Conservation (phyloP, 2,329 filamentous ascomycete genomes). For the Leptodontidium sp. region DNA sequence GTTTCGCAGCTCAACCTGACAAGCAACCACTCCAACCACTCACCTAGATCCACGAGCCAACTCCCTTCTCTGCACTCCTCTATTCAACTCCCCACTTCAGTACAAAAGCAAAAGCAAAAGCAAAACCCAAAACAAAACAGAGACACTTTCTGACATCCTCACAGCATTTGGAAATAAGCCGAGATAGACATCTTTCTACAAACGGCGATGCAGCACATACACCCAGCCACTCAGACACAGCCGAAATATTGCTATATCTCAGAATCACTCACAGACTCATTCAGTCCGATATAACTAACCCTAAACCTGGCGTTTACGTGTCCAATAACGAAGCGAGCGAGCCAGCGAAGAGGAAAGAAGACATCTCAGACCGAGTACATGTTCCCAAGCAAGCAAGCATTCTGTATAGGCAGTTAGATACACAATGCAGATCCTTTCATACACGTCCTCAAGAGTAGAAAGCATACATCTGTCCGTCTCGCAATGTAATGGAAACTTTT, state of each 20-base stretch:
- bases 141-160: too few relatives aligned
- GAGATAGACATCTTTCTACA: not conserved
- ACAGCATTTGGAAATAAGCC: too few relatives aligned
- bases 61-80: too few relatives aligned
- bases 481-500: slow-evolving; percentile 2
- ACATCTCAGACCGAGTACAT: not conserved
- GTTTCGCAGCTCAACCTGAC: too few relatives aligned
- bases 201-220: too few relatives aligned
- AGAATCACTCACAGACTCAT: not conserved
- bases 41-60: too few relatives aligned
- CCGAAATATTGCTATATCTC: not conserved
- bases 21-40: too few relatives aligned
- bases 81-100: too few relatives aligned
- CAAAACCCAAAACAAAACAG: too few relatives aligned
- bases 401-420: not conserved
- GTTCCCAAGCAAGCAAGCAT: slow-evolving; percentile 1
- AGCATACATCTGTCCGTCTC: not conserved
- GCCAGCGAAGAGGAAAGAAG: not conserved
- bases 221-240: not conserved
- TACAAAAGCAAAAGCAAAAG: too few relatives aligned
- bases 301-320: not conserved
- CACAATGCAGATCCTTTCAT: not conserved
- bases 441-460: not conserved
- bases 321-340: not conserved
- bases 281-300: not conserved